Evolutionary conservation across 1,284 basidiomycete genomes (phyloP).

Genomic region (Trichosporon inkin): DNA sequence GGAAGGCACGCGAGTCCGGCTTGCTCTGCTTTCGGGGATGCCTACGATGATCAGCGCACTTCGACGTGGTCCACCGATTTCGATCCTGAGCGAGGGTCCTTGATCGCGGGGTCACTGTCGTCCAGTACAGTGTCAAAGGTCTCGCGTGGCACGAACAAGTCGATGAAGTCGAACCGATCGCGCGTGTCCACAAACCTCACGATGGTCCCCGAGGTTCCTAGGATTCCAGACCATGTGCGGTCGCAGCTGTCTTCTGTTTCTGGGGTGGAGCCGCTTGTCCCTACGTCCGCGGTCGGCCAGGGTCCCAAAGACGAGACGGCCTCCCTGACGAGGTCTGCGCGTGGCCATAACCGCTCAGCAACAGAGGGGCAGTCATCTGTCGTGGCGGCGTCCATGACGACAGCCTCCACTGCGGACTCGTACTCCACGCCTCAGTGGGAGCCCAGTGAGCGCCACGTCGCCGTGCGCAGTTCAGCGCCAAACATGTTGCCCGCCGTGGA

Average conservation of each 20-base stretch:
- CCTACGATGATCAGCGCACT: background rate
- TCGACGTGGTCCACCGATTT: background rate
- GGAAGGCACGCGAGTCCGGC: background rate
- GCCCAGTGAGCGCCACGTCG: slow-evolving; percentile 2
- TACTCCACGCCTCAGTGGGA: slow-evolving; percentile 1
- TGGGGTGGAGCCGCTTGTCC: background rate
- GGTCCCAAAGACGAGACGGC: background rate
- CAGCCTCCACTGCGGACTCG: background rate
- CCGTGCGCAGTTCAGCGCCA: background rate
- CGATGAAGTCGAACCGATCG: background rate
- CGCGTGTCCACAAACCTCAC: slow-evolving; percentile 2
- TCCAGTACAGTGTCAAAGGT: background rate
- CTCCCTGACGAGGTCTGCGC: background rate
- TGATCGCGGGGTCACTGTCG: background rate
- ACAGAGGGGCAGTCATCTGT: slow-evolving; percentile 5
- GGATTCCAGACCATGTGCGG: background rate
- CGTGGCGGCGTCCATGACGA: background rate
- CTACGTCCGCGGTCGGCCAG: background rate
- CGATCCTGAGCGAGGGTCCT: background rate
- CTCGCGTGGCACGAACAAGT: slow-evolving; percentile 3
- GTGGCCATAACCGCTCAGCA: background rate
- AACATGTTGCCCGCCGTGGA: background rate
- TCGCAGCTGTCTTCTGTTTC: slow-evolving; percentile 1
- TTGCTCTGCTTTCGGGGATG: background rate
- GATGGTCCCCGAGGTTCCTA: slow-evolving; percentile 4